Evolutionary conservation across 108 stramenopile genomes (phyloP).

Genomic region (Fragilaria crotonensis): DNA sequence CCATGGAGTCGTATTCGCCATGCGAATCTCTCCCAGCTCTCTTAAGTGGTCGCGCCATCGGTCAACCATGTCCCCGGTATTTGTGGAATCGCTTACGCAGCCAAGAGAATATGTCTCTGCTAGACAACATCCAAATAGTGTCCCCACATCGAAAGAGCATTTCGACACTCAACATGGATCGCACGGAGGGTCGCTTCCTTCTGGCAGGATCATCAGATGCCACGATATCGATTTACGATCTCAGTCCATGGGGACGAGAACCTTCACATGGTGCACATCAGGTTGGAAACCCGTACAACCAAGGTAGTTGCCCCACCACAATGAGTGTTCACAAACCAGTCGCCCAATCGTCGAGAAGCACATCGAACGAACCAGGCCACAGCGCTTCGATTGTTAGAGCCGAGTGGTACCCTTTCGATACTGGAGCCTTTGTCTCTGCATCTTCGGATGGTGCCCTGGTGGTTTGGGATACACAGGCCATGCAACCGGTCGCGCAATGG

Average conservation of each 20-base stretch:
- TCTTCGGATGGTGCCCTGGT: slow-evolving; percentile 45
- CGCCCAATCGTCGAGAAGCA: slow-evolving; percentile 24
- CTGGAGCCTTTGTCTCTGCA: slow-evolving; percentile 64
- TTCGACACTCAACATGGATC: slow-evolving; percentile 11
- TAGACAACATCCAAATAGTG: neutral
- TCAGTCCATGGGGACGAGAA: slow-evolving; percentile 51
- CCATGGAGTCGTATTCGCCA: no score
- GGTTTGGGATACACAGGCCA: slow-evolving; percentile 64
- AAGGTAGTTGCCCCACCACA: neutral
- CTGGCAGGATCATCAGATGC: slow-evolving; percentile 57
- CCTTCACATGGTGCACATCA: neutral
- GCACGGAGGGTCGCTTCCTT: slow-evolving; percentile 38
- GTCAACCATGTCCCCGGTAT: no score
- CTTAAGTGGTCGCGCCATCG: no score
- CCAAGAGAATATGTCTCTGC: neutral
- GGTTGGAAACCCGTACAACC: neutral
- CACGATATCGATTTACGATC: slow-evolving; percentile 57
- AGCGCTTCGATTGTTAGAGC: slow-evolving; percentile 34
- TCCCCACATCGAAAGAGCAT: slow-evolving; percentile 2
- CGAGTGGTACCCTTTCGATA: slow-evolving; percentile 73
- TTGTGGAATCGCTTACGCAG: neutral
- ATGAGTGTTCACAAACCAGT: slow-evolving; percentile 29
- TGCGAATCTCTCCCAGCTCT: no score
- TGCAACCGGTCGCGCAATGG: slow-evolving; percentile 29
- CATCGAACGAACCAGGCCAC: slow-evolving; percentile 54